Conservation (phyloP, 2,329 filamentous ascomycete species). For the Aspergillus glaucus region DNA sequence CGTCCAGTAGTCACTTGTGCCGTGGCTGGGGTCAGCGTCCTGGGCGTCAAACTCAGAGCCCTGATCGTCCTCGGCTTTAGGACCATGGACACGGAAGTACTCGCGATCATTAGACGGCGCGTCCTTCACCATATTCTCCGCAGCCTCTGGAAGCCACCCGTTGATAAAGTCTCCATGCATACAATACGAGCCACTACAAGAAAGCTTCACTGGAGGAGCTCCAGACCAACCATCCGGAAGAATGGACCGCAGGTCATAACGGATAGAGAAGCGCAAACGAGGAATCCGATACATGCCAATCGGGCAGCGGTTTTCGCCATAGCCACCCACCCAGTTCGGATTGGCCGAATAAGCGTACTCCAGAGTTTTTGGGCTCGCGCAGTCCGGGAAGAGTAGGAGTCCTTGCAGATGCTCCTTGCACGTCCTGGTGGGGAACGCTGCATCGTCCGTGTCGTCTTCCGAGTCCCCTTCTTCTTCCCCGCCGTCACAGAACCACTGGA, state of each 20-base stretch:
- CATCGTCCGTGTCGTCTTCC: not conserved
- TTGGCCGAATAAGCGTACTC: constrained; percentile 10
- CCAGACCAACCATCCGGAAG: constrained; percentile 11
- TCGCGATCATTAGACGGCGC: constrained; percentile 2
- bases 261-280: constrained; percentile 11
- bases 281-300: constrained; percentile 10
- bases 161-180: constrained; percentile 7
- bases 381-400: constrained; percentile 11
- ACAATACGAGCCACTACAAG: constrained; percentile 5
- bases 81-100: constrained; percentile 6
- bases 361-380: constrained; percentile 7
- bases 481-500: constrained; percentile 13
- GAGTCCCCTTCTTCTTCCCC: not conserved
- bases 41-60: constrained; percentile 4
- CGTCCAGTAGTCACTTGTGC: constrained; percentile 11
- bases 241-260: constrained; percentile 9
- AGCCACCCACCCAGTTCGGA: not conserved
- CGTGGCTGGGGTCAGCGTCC: constrained; percentile 10
- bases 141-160: constrained; percentile 6
- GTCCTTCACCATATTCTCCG: constrained; percentile 10
- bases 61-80: constrained; percentile 1
- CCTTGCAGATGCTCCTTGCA: constrained; percentile 11
- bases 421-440: constrained; percentile 8
- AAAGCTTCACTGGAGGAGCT: constrained; percentile 4
- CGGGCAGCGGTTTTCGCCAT: constrained; percentile 9